phyloP scores from a whole-genome alignment of 345 rosid species.

The Mangifera indica region DNA sequence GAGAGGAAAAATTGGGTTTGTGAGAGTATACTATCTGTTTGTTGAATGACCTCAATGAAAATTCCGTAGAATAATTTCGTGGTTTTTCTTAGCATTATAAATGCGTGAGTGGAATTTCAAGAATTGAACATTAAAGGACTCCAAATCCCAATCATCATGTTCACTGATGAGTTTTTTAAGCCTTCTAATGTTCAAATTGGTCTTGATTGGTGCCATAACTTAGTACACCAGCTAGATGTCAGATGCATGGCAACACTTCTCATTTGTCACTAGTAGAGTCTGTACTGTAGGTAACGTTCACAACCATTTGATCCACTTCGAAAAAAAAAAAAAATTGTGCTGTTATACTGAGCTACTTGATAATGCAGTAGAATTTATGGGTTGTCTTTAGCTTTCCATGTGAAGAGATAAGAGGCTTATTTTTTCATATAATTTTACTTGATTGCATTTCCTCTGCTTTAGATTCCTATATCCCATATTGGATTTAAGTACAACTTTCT shows the following conservation, averaged over 20 bases:
- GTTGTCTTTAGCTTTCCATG: not conserved
- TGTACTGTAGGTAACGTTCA: not conserved
- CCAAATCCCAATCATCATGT: not conserved
- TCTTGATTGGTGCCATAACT: no score
- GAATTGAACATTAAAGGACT: not conserved
- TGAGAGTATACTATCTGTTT: constrained; percentile 4
- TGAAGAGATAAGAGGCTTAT: not conserved
- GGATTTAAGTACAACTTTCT: not conserved
- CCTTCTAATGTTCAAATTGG: no score
- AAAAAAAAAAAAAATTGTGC: no score
- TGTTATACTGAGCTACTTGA: not conserved
- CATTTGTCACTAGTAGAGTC: not conserved
- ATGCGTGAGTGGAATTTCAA: not conserved
- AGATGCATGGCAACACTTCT: not conserved
- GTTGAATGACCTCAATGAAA: constrained; percentile 11
- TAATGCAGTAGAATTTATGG: not conserved
- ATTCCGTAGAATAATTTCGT: not conserved
- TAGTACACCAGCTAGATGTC: not conserved
- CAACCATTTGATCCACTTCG: not conserved
- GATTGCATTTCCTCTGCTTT: not conserved
- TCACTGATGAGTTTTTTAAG: not conserved
- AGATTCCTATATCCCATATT: not conserved
- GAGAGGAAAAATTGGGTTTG: not conserved
- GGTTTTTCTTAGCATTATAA: not conserved
- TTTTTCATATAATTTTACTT: not conserved